phyloP scores from a whole-genome alignment of 306 rosid species.

The Ammopiptanthus mongolicus region DNA sequence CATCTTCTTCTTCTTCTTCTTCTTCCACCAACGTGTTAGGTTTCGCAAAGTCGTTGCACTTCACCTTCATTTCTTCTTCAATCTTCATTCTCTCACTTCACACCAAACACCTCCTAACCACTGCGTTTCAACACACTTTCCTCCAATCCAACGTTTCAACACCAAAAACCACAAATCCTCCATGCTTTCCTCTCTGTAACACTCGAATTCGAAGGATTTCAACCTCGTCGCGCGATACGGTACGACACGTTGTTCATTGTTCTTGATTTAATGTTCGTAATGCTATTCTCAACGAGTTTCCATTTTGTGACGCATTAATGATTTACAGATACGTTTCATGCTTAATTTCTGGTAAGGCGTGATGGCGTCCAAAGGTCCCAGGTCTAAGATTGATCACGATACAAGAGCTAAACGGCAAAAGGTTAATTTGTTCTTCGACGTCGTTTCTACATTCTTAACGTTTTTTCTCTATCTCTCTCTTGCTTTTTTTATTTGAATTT shows the following conservation, averaged over 20 bases:
- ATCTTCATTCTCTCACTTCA: neutral
- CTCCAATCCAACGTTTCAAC: neutral
- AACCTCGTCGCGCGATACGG: neutral
- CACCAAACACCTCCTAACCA: neutral
- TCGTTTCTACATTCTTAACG: neutral
- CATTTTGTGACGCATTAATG: neutral
- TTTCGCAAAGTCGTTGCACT: neutral
- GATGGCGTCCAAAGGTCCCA: conserved; percentile 93
- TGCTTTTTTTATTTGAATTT: neutral
- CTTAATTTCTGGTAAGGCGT: conserved; percentile 4
- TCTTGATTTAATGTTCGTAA: no score
- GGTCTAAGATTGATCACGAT: conserved; percentile 82
- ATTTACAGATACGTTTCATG: conserved; percentile 6
- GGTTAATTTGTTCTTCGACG: conserved; percentile 39
- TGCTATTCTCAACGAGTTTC: neutral
- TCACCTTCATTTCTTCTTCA: neutral
- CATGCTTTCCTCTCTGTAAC: neutral
- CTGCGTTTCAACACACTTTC: neutral
- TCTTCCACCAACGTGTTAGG: neutral
- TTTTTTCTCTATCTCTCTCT: neutral
- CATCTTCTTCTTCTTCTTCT: neutral
- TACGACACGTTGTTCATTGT: neutral
- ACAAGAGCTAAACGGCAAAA: conserved; percentile 75
- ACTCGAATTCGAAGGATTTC: neutral
- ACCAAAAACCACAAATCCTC: neutral